Conservation (phyloP, 768 basidiomycete genomes). For the Tulasnella sp. region DNA sequence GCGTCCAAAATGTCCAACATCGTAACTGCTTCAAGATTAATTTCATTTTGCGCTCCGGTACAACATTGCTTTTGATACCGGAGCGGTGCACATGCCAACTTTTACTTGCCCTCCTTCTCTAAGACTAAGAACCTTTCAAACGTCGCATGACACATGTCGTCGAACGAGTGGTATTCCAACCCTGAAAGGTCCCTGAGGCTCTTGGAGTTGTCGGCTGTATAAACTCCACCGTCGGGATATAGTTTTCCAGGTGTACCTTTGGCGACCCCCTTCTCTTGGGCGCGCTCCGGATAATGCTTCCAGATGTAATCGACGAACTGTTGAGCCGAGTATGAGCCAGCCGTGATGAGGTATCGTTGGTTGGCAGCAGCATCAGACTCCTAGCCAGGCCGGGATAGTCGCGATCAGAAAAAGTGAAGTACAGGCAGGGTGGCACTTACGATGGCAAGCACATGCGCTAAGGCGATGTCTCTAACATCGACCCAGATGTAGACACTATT, state of each 20-base stretch:
- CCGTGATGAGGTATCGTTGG: constrained; percentile 15
- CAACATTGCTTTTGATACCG: too few species aligned
- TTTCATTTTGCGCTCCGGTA: too few species aligned
- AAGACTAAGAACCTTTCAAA: constrained; percentile 1
- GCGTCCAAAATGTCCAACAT: too few species aligned
- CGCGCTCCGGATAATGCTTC: constrained; percentile 14
- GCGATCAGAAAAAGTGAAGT: neutral
- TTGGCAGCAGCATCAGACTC: constrained; percentile 3
- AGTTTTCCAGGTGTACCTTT: constrained; percentile 6
- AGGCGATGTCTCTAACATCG: constrained; percentile 27
- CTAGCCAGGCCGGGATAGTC: neutral
- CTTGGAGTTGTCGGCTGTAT: constrained; percentile 13
- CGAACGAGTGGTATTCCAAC: neutral
- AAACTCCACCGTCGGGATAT: constrained; percentile 11
- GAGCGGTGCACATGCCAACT: too few species aligned
- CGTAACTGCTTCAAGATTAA: too few species aligned
- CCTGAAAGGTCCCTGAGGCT: neutral
- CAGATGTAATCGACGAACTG: constrained; percentile 9
- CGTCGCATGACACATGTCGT: constrained; percentile 3
- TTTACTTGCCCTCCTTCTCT: constrained; percentile 1
- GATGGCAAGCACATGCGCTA: constrained; percentile 23
- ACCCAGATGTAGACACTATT: constrained; percentile 17
- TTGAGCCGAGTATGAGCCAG: constrained; percentile 10
- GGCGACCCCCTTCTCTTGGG: neutral
- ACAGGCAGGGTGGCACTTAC: neutral